phyloP scores from a whole-genome alignment of 345 rosid genomes.

The Eucalyptus globulus region DNA sequence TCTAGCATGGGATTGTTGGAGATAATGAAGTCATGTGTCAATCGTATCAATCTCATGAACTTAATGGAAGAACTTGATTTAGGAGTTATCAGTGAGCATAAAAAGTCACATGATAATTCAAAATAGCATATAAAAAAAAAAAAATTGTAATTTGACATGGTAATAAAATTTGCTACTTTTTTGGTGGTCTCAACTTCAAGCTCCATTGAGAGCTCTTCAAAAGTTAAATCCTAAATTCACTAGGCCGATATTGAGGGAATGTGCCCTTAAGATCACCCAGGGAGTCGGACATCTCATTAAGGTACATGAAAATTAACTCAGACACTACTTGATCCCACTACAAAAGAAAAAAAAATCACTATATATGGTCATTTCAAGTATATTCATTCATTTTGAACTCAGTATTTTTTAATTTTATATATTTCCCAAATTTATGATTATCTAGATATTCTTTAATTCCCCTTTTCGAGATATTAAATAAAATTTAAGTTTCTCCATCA shows the following conservation, averaged over 20 bases:
- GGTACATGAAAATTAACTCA: neutral
- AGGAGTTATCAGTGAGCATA: neutral
- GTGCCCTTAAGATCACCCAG: neutral
- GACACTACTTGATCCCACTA: neutral
- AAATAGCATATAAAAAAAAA: neutral
- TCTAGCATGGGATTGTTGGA: neutral
- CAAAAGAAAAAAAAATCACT: neutral
- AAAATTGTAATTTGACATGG: neutral
- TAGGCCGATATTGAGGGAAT: neutral
- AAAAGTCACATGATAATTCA: neutral
- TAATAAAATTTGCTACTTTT: neutral
- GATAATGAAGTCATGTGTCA: neutral
- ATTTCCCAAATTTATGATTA: neutral
- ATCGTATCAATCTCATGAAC: neutral
- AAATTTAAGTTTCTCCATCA: neutral
- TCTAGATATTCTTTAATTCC: neutral
- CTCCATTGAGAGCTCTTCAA: neutral
- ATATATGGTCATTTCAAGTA: neutral
- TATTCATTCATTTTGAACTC: neutral
- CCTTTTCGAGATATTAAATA: neutral
- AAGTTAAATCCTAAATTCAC: neutral
- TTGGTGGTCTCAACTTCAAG: neutral
- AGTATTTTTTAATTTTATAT: neutral
- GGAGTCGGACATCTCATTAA: accelerated
- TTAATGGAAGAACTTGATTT: neutral